phyloP scores from a whole-genome alignment of 129 eudicot species.

The Escallonia herrerae region DNA sequence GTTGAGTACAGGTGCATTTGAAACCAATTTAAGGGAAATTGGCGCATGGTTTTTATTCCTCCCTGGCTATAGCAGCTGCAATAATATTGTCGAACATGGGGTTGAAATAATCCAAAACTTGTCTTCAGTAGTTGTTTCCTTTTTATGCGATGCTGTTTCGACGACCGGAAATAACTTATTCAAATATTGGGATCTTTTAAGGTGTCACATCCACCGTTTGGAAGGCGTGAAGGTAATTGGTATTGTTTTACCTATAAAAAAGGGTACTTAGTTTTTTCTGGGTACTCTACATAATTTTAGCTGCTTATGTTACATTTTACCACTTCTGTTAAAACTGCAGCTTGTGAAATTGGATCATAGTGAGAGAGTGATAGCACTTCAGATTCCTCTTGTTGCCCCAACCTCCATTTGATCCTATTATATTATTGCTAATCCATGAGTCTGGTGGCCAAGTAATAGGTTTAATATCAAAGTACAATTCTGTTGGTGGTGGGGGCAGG shows the following conservation, averaged over 20 bases:
- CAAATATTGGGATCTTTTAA: constrained; percentile 65
- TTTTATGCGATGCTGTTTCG: constrained; percentile 79
- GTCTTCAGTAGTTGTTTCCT: constrained; percentile 56
- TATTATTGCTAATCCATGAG: too few species aligned
- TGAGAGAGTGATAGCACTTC: background rate
- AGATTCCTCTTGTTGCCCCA: background rate
- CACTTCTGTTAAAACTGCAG: background rate
- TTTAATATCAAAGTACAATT: too few species aligned
- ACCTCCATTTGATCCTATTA: background rate
- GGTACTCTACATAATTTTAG: too few species aligned
- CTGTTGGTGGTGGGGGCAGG: too few species aligned
- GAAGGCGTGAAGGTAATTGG: constrained; percentile 54
- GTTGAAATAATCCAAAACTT: constrained; percentile 34
- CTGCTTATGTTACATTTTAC: too few species aligned
- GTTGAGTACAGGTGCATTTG: constrained; percentile 93
- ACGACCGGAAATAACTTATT: constrained; percentile 73
- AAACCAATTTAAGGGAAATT: constrained; percentile 54
- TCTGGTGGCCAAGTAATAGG: too few species aligned
- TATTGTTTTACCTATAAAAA: too few species aligned
- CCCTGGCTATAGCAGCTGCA: constrained; percentile 47
- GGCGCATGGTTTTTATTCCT: constrained; percentile 78
- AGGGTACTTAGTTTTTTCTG: background rate
- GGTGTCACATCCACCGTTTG: constrained; percentile 31
- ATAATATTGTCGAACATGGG: constrained; percentile 12
- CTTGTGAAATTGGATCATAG: too few species aligned